Evolutionary conservation across 495 filamentous ascomycete genomes (phyloP).

Genomic region (Penicillium lagena): DNA sequence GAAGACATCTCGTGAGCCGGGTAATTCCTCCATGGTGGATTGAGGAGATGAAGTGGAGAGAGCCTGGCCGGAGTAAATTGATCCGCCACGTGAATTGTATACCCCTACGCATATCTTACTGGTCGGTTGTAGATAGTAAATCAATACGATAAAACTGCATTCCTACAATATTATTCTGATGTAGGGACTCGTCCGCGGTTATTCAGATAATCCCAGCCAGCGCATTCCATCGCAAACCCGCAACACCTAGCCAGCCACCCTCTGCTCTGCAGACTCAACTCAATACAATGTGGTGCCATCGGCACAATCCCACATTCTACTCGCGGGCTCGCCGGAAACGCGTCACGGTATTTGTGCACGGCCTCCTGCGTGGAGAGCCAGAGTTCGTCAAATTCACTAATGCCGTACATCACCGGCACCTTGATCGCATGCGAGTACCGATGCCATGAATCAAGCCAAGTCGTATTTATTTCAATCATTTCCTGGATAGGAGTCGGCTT

Average conservation of each 20-base stretch:
- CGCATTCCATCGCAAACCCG: conserved; percentile 20
- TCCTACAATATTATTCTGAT: no score
- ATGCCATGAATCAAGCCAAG: conserved; percentile 16
- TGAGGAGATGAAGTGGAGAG: background rate
- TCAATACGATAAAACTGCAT: no score
- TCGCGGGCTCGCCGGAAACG: conserved; percentile 17
- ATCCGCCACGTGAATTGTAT: background rate
- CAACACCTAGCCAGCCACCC: conserved; percentile 14
- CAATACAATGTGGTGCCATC: conserved; percentile 20
- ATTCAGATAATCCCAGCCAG: conserved; percentile 1
- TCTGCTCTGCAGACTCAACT: conserved; percentile 14
- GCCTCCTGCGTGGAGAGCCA: conserved; percentile 6
- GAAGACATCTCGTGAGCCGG: conserved; percentile 20
- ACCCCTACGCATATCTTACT: no score
- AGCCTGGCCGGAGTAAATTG: background rate
- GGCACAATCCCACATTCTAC: conserved; percentile 9
- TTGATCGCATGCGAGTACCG: conserved; percentile 6
- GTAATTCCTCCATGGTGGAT: background rate
- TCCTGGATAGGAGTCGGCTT: conserved; percentile 13
- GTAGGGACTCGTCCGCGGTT: background rate
- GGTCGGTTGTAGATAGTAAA: no score
- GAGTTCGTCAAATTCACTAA: conserved; percentile 14
- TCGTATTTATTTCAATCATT: conserved; percentile 8
- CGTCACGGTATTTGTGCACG: conserved; percentile 11
- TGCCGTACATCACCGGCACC: conserved; percentile 18